phyloP scores from a whole-genome alignment of 2,329 filamentous ascomycete genomes.

The Nemania serpens region DNA sequence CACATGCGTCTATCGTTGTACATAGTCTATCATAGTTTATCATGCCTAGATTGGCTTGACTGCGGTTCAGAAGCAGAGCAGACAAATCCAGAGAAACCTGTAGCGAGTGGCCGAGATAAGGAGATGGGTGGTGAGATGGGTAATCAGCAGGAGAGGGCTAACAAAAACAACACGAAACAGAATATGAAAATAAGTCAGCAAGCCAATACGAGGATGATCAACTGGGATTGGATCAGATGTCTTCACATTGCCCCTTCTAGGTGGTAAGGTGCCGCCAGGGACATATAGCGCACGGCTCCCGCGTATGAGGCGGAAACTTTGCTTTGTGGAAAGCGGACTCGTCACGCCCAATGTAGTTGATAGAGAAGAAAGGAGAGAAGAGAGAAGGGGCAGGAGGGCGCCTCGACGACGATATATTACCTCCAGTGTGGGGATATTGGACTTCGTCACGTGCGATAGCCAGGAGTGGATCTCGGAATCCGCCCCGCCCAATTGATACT shows the following conservation, averaged over 20 bases:
- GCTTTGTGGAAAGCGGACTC: slow-evolving; percentile 64
- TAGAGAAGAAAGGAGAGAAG: slow-evolving; percentile 51
- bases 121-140: too few relatives aligned
- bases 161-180: background rate
- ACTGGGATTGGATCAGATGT: slow-evolving; percentile 61
- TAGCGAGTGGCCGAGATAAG: too few relatives aligned
- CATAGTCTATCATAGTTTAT: too few relatives aligned
- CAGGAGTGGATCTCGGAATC: background rate
- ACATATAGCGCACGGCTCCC: slow-evolving; percentile 68
- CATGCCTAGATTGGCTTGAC: too few relatives aligned
- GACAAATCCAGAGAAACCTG: too few relatives aligned
- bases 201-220: slow-evolving; percentile 25
- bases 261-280: slow-evolving; percentile 66
- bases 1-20: too few relatives aligned
- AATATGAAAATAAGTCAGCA: too few relatives aligned
- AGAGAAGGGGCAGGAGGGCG: background rate
- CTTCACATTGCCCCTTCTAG: slow-evolving; percentile 66
- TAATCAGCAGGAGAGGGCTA: too few relatives aligned
- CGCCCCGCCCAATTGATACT: too few relatives aligned
- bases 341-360: slow-evolving; percentile 82
- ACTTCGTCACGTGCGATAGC: background rate
- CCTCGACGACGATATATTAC: too few relatives aligned
- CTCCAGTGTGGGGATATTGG: background rate
- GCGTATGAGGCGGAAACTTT: slow-evolving; percentile 56
- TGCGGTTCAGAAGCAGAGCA: too few relatives aligned